Evolutionary conservation across 768 basidiomycete species (phyloP).

Genomic region (Lactarius sp.): DNA sequence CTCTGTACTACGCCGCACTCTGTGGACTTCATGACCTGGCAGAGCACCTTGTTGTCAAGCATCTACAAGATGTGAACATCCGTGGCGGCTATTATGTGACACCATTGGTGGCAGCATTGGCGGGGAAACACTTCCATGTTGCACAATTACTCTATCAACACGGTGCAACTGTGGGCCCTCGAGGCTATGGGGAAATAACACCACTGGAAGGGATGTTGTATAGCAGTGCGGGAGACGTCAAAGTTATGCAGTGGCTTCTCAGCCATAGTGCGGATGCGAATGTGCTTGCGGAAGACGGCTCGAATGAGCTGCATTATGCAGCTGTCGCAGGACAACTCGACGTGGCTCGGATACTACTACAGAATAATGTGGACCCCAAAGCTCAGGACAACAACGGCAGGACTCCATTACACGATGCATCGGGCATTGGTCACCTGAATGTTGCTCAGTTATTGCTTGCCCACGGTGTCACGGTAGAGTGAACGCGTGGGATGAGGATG

Average conservation of each 20-base stretch:
- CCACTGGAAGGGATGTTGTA: not conserved
- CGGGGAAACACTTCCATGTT: not conserved
- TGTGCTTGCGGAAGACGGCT: not conserved
- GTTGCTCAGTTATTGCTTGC: not conserved
- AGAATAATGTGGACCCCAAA: not conserved
- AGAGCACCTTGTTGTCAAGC: not conserved
- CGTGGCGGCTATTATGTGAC: not conserved
- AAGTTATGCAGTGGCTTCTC: not conserved
- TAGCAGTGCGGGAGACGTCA: not conserved
- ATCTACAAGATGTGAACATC: not conserved
- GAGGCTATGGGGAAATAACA: not conserved
- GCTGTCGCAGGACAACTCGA: not conserved
- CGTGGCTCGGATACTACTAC: not conserved
- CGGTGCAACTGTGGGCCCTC: not conserved
- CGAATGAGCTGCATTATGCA: not conserved
- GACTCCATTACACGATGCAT: not conserved
- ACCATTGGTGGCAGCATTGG: not conserved
- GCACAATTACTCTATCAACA: not conserved
- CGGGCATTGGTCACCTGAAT: not conserved
- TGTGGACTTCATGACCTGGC: not conserved
- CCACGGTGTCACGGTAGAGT: not conserved
- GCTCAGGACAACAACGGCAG: conserved; percentile 25
- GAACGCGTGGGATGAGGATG: not conserved
- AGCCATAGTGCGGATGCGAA: not conserved
- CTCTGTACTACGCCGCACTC: not conserved